Conservation (phyloP, 176 grass and related monocot species). For the Cocos nucifera region DNA sequence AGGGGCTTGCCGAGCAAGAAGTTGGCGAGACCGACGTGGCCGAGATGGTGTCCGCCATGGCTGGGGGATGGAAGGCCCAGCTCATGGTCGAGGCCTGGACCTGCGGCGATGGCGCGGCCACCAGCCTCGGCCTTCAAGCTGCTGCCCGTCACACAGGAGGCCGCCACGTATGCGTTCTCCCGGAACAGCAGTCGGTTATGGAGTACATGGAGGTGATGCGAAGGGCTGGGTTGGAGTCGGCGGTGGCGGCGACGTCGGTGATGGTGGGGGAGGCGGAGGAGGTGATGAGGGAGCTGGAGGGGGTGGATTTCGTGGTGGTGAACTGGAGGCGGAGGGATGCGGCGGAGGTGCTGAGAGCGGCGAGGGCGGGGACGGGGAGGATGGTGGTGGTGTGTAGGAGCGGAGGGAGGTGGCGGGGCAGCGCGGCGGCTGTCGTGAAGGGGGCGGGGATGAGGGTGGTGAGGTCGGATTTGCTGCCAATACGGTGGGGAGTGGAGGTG, state of each 20-base stretch:
- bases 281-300: slow-evolving; percentile 40
- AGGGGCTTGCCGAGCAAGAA: not conserved
- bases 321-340: slow-evolving; percentile 41
- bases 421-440: slow-evolving; percentile 9
- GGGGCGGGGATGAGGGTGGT: slow-evolving; percentile 42
- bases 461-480: slow-evolving; percentile 47
- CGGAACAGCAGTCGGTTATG: not conserved
- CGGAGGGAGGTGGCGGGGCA: not conserved
- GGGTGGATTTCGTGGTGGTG: slow-evolving; percentile 61
- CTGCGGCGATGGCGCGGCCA: slow-evolving; percentile 1
- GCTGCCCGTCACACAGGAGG: slow-evolving; percentile 10
- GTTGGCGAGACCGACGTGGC: slow-evolving; percentile 17
- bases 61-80: slow-evolving; percentile 55
- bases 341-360: slow-evolving; percentile 24
- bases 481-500: slow-evolving; percentile 62
- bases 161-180: slow-evolving; percentile 15
- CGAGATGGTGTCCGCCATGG: slow-evolving; percentile 61
- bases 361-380: slow-evolving; percentile 41
- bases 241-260: slow-evolving; percentile 11
- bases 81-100: slow-evolving; percentile 55
- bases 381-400: slow-evolving; percentile 59
- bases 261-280: slow-evolving; percentile 20
- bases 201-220: not conserved
- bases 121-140: slow-evolving; percentile 30
- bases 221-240: not conserved